Conservation (phyloP, 73 alveolate genomes). For the Chromera velia region DNA sequence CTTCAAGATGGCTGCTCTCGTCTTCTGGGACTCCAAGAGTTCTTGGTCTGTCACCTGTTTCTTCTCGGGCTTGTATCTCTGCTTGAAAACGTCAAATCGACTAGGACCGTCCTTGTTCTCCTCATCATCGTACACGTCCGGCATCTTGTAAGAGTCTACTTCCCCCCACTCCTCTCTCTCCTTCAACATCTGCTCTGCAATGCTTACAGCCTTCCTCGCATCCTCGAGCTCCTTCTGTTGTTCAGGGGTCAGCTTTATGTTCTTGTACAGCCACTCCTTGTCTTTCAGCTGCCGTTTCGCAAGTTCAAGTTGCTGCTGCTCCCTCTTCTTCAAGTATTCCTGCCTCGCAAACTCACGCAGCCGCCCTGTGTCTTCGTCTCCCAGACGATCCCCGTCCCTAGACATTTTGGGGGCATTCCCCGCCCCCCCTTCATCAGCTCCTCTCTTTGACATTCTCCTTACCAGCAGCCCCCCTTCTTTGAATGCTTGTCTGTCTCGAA, state of each 20-base stretch:
- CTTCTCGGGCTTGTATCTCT: constrained; percentile 56
- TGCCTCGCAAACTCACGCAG: constrained; percentile 74
- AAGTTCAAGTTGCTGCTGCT: constrained; percentile 77
- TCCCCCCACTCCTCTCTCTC: constrained; percentile 51
- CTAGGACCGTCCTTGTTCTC: too few species aligned
- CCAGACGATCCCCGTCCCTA: constrained; percentile 8
- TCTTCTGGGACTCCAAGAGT: constrained; percentile 72
- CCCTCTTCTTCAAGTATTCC: constrained; percentile 72
- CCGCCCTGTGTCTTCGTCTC: constrained; percentile 46
- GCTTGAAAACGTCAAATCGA: constrained; percentile 18
- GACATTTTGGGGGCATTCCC: too few species aligned
- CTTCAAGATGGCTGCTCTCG: constrained; percentile 55
- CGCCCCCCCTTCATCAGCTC: too few species aligned
- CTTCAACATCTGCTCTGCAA: constrained; percentile 36
- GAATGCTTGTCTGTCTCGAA: too few species aligned
- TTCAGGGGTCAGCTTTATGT: constrained; percentile 59
- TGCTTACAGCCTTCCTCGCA: constrained; percentile 55
- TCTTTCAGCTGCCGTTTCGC: constrained; percentile 70
- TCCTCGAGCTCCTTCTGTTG: constrained; percentile 60
- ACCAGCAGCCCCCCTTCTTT: too few species aligned
- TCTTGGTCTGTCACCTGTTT: constrained; percentile 69
- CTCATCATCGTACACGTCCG: constrained; percentile 73
- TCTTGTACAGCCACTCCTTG: constrained; percentile 67
- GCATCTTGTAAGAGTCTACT: constrained; percentile 56
- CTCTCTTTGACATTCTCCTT: too few species aligned